Conservation (phyloP, 1,139 yeast genomes). For the Nakaseomyces bracarensis region DNA sequence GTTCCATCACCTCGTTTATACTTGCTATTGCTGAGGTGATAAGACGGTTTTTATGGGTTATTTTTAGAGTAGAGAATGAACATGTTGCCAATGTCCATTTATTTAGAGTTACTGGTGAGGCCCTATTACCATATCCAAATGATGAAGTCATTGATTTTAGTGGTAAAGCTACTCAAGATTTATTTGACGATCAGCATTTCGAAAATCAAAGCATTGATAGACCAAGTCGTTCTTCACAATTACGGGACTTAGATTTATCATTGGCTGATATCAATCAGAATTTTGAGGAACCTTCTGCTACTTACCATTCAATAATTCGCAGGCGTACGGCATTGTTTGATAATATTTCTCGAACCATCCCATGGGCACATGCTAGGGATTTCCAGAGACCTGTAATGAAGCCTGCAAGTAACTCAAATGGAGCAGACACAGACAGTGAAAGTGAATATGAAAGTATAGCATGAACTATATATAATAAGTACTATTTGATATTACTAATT, state of each 20-base stretch:
- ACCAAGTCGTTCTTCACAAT: slow-evolving; percentile 4
- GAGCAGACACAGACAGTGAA: slow-evolving; percentile 32
- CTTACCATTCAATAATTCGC: slow-evolving; percentile 22
- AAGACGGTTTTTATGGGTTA: slow-evolving; percentile 80
- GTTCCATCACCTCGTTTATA: slow-evolving; percentile 80
- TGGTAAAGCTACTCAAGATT: background rate
- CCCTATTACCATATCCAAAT: slow-evolving; percentile 68
- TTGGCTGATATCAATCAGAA: slow-evolving; percentile 6
- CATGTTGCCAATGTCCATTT: slow-evolving; percentile 82
- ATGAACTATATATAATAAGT: too few relatives aligned
- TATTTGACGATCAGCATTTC: slow-evolving; percentile 4
- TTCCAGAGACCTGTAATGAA: slow-evolving; percentile 52
- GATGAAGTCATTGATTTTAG: slow-evolving; percentile 9
- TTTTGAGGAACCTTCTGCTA: slow-evolving; percentile 17
- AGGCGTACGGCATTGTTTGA: slow-evolving; percentile 36
- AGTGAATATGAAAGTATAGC: slow-evolving; percentile 31
- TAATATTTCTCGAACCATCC: slow-evolving; percentile 53
- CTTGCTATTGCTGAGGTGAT: slow-evolving; percentile 75
- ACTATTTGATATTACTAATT: too few relatives aligned
- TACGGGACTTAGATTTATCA: slow-evolving; percentile 7
- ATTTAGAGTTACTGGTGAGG: slow-evolving; percentile 78
- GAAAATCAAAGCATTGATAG: background rate
- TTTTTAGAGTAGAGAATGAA: slow-evolving; percentile 91
- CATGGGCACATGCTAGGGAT: slow-evolving; percentile 80
- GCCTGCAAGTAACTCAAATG: slow-evolving; percentile 14